Base-by-base conservation (phyloP, 2,329 filamentous ascomycete species). In the Botrytis cinerea region DNA sequence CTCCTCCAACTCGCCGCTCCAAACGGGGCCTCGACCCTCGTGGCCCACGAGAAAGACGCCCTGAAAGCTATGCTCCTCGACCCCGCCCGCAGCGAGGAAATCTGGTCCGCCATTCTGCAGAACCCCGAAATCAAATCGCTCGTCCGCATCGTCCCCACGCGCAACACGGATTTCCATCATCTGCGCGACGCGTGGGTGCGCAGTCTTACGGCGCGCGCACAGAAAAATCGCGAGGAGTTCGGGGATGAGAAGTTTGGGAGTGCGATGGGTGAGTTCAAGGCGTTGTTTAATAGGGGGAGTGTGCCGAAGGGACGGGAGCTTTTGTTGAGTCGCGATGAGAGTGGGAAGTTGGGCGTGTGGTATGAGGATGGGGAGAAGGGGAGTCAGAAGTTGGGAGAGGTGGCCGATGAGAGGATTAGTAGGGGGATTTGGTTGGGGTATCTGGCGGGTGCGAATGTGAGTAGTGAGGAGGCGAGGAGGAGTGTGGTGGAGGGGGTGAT, bases 111-210 rank as follows among this genome's bases (percentile, higher is more conserved):
- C 22, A 85, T 97, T 4, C 83, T 98, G 40, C 85, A 86, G 73
- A 85, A 90, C 0, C 86, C 89, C 4, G 87, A 89, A 0, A 89
- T 95, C n/a, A 87, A 94, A 72, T 95, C 91, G 40, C 88, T 91
- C 0, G 90, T 97, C 83, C 89, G 95, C 63, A 92, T 99, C 76
- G 90, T 95, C 4, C 96, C 96, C 0, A 94, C 94, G n/a, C 88
- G 94, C 54, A 94, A 97, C 82, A 99, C 96, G 28, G 95, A 98
- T 82, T 98, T 98, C 83, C 90, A 91, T 77, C 96, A 99, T 82
- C 83, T 99, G 75, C 89, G 95, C 59, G 96, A 99, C 80, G 96
- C 93, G 1, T 97, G 95, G 85, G 93, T 98, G 74, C 89, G 94
- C 9, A 92, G 93, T 35, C 92, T 99, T 76, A 92, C 93, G 71